phyloP scores from a whole-genome alignment of 257 asterid species.

The Penstemon davidsonii region DNA sequence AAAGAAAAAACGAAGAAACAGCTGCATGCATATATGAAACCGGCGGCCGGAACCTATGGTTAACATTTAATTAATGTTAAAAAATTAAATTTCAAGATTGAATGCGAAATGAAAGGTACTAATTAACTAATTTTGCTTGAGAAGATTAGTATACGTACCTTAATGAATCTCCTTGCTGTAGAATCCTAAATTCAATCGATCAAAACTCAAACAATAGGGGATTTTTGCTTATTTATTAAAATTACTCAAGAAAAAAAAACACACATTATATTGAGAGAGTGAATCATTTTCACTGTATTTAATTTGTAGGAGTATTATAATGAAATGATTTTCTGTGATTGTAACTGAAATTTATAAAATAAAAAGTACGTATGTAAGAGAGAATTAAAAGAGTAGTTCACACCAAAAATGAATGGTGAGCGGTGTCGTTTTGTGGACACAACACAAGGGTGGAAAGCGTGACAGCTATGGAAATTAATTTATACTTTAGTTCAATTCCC shows the following conservation, averaged over 20 bases:
- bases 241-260: background rate
- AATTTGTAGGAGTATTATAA: background rate
- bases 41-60: too few species aligned
- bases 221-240: background rate
- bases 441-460: constrained; percentile 13
- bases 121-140: background rate
- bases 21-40: too few species aligned
- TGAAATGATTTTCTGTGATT: constrained; percentile 24
- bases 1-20: too few species aligned
- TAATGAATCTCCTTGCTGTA: constrained; percentile 4
- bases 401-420: constrained; percentile 3
- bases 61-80: too few species aligned
- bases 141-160: constrained; percentile 7
- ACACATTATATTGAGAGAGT: background rate
- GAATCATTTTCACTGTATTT: constrained; percentile 1
- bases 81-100: too few species aligned
- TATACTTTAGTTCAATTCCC: too few species aligned
- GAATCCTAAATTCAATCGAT: background rate
- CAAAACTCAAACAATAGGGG: background rate
- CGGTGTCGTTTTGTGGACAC: constrained; percentile 28
- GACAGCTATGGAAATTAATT: too few species aligned
- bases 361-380: constrained; percentile 2
- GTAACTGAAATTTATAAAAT: background rate
- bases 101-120: background rate
- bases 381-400: constrained; percentile 8